These are phyloP conservation scores for Xylaria arbuscula DNA, from an alignment of 2,329 filamentous ascomycete genomes.

Conservation along the genomic window DNA sequence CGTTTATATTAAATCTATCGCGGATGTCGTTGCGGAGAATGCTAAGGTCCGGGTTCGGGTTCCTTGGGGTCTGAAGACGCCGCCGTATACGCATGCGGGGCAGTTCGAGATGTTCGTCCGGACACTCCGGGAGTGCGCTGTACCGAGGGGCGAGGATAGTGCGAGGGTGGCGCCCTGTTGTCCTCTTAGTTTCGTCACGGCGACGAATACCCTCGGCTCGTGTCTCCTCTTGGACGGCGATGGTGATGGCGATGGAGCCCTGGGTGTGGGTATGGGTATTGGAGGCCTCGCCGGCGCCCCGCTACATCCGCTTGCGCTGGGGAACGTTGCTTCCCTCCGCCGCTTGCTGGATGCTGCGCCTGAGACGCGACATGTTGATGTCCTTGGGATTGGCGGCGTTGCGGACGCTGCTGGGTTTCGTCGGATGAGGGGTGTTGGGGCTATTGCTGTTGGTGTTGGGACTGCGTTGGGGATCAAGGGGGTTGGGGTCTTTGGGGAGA, in stretches of 20 bases:
- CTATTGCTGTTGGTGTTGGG: conserved; percentile 73
- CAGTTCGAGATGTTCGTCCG: conserved; percentile 70
- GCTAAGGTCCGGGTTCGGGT: conserved; percentile 41
- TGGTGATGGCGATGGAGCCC: neutral
- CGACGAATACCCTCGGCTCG: conserved; percentile 79
- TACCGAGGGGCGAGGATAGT: neutral
- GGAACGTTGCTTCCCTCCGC: conserved; percentile 78
- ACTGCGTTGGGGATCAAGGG: conserved; percentile 76
- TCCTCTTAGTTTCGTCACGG: conserved; percentile 74
- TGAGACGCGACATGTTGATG: conserved; percentile 63
- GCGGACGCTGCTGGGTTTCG: conserved; percentile 69
- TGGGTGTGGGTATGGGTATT: conserved; percentile 70
- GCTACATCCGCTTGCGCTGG: conserved; percentile 77
- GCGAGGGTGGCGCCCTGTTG: conserved; percentile 40
- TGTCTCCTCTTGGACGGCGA: conserved; percentile 65
- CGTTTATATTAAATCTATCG: conserved; percentile 61
- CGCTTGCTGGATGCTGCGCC: conserved; percentile 64
- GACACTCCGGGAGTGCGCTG: conserved; percentile 55
- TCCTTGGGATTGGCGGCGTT: conserved; percentile 81
- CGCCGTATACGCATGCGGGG: conserved; percentile 77
- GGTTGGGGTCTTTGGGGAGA: conserved; percentile 69
- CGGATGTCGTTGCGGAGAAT: conserved; percentile 40
- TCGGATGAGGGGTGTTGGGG: conserved; percentile 75
- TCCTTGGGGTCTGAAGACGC: conserved; percentile 75
- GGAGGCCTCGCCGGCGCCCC: conserved; percentile 79